Evolutionary conservation across 306 rosid genomes (phyloP), one percentile per base, ranked within the genome.

Genomic region (Prinsepia uniflora): DNA sequence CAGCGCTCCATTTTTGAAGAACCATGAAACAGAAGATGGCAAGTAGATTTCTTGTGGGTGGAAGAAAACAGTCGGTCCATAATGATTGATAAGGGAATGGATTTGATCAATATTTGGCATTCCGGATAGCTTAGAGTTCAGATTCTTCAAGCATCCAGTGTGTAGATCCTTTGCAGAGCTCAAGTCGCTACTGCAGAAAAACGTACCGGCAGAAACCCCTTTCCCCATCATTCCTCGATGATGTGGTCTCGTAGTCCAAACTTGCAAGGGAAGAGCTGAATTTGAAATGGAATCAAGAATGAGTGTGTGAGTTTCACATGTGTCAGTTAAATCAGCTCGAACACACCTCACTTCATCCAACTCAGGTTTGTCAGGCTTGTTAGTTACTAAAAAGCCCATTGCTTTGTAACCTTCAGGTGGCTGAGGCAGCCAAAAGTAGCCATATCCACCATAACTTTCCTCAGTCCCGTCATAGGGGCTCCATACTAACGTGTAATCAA

Each of bases 1-100:
- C 10, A 81, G 67, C 1, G 92, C 90, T 60, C 97, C 96, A 15
- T 83, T 89, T 14, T 65, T 47, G 63, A 94, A 94, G 72, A 94
- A 87, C 98, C 98, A 94, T n/a, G 86, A 73, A 75, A 94, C 89
- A 36, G 97, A 89, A 83, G 97, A 90, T 50, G 98, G 98, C 82
- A 94, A 84, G 84, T 84, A 94, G 75, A 71, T 55, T 79, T 94
- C 98, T 34, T 83, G 69, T 1, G 96, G 97, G 73, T 94, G 98
- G 77, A 90, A 90, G 82, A 87, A 88, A 50, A 93, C 76, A 19
- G 92, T 87, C 64, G 98, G 97, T 47, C 97, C 98, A 73, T 88
- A 93, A 68, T 90, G 97, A 79, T 83, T 58, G 74, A 93, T 87
- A 39, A 93, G 89, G 56, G 94, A 87, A 70, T 86, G 88, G 70